Evolutionary conservation across 768 basidiomycete species (phyloP).

Genomic region (Auriscalpium microsporum): DNA sequence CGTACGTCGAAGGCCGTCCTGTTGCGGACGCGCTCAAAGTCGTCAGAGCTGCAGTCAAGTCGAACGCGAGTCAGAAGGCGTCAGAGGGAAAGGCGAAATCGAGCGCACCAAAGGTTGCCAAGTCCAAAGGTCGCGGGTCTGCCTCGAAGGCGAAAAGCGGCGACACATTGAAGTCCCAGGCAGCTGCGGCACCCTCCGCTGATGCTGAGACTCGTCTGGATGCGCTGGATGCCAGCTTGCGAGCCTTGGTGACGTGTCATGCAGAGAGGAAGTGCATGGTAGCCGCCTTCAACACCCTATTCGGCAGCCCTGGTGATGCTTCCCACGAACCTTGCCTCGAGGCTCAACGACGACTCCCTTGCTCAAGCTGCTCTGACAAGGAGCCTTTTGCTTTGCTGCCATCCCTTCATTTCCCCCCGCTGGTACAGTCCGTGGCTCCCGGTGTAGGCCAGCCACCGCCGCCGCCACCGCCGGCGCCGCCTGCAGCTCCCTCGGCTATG

Average conservation of each 20-base stretch:
- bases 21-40: background rate
- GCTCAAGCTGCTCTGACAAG: background rate
- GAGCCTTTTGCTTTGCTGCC: background rate
- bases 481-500: no score
- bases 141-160: background rate
- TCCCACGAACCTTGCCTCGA: background rate
- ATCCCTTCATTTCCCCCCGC: background rate
- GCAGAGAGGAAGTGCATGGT: background rate
- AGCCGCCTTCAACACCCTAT: background rate
- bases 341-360: background rate
- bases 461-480: no score
- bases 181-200: no score
- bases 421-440: no score
- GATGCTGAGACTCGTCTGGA: no score
- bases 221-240: no score
- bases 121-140: background rate
- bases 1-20: background rate
- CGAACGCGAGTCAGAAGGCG: background rate
- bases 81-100: background rate
- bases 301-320: background rate
- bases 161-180: no score
- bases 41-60: background rate
- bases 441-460: no score
- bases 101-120: background rate
- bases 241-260: background rate